Evolutionary conservation across 176 grass and related monocot genomes (phyloP).

Genomic region (Olyra latifolia): DNA sequence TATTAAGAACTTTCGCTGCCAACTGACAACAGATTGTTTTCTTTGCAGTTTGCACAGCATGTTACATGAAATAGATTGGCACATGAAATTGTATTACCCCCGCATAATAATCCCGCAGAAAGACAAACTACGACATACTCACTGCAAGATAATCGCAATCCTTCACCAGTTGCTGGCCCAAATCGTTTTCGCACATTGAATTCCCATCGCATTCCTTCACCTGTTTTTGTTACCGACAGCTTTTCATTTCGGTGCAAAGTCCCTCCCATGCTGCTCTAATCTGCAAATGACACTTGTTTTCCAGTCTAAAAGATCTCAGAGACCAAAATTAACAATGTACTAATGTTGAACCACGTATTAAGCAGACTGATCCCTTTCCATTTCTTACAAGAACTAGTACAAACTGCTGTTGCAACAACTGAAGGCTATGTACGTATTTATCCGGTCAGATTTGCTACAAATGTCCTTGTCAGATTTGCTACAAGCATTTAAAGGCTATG

Average conservation of each 20-base stretch:
- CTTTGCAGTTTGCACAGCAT: neutral
- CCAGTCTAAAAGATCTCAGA: neutral
- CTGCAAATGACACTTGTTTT: neutral
- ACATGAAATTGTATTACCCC: neutral
- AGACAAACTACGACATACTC: neutral
- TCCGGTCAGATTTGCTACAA: too few relatives aligned
- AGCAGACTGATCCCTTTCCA: neutral
- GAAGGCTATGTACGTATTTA: neutral
- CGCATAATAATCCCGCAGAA: neutral
- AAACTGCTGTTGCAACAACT: neutral
- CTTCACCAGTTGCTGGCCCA: neutral
- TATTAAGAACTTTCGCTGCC: neutral
- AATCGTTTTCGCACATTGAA: neutral
- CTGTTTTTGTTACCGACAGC: neutral
- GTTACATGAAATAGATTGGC: too few relatives aligned
- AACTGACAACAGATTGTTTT: neutral
- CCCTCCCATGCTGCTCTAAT: neutral
- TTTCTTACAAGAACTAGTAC: slow-evolving; percentile 7
- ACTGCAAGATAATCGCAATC: neutral
- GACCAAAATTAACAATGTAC: neutral
- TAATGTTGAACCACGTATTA: neutral
- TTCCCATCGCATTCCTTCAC: neutral
- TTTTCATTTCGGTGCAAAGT: neutral
- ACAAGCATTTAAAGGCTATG: neutral
- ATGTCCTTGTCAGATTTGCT: too few relatives aligned